Conservation (phyloP, 2,329 filamentous ascomycete species). For the Pseudogymnoascus sp. region DNA sequence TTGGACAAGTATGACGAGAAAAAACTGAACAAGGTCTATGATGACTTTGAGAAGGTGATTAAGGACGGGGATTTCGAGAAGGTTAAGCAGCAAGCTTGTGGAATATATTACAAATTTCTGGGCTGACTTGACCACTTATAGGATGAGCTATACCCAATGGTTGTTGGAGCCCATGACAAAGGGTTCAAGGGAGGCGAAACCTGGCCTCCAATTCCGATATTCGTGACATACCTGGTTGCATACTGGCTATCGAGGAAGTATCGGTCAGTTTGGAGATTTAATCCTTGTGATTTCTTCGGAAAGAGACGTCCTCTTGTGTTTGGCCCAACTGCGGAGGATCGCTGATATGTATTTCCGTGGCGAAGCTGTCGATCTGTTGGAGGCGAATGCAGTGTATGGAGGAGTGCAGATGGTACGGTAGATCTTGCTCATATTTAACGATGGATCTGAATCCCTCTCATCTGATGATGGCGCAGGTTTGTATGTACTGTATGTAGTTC, state of each 20-base stretch:
- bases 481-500: not conserved
- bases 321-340: not conserved
- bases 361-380: not conserved
- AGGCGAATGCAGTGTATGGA: not conserved
- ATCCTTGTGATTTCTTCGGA: not conserved
- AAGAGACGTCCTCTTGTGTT: not conserved
- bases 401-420: not conserved
- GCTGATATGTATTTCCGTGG: not conserved
- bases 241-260: not conserved
- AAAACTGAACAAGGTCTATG: conserved; percentile 4
- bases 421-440: not conserved
- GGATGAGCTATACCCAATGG: not conserved
- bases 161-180: not conserved
- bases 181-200: not conserved
- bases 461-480: not conserved
- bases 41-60: not conserved
- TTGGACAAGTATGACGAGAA: conserved; percentile 31
- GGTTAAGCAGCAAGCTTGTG: not conserved
- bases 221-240: not conserved
- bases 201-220: not conserved
- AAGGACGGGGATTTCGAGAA: not conserved
- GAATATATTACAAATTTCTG: not conserved
- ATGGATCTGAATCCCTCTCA: not conserved
- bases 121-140: not conserved
- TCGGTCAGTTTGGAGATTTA: not conserved